These are phyloP conservation scores for Aspergillus brunneoviolaceus DNA, from an alignment of 2,329 filamentous ascomycete genomes.

Conservation along the genomic window DNA sequence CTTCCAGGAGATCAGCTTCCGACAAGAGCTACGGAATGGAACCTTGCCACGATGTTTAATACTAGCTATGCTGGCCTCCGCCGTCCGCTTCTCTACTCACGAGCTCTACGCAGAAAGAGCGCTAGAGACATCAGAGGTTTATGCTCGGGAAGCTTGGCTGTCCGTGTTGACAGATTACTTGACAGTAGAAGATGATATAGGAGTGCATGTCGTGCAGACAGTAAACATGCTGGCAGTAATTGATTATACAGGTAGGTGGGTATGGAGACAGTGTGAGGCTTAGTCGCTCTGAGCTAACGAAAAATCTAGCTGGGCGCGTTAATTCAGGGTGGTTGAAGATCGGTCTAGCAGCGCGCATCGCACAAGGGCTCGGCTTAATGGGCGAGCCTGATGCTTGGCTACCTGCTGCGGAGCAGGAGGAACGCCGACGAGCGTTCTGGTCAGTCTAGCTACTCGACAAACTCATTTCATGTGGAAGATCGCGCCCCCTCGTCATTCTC, in stretches of 20 bases:
- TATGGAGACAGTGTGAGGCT: too few relatives aligned
- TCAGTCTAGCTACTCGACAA: conserved; percentile 33
- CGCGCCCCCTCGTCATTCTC: conserved; percentile 21
- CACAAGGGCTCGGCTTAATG: conserved; percentile 43
- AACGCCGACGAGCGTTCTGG: conserved; percentile 31
- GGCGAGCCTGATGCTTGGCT: conserved; percentile 20
- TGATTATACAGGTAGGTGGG: too few relatives aligned
- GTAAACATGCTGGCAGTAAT: conserved; percentile 34
- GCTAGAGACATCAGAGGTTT: conserved; percentile 26
- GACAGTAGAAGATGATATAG: conserved; percentile 30
- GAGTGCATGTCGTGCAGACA: conserved; percentile 39
- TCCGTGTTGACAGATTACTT: conserved; percentile 37
- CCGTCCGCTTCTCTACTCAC: conserved; percentile 31
- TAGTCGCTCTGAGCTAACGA: not conserved
- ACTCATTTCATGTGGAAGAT: conserved; percentile 29
- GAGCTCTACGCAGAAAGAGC: conserved; percentile 27
- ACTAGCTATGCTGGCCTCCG: conserved; percentile 33
- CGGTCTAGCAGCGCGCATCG: conserved; percentile 59
- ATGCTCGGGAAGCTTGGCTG: conserved; percentile 36
- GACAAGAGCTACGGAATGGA: conserved; percentile 25
- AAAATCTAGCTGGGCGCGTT: conserved; percentile 28
- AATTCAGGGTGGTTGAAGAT: conserved; percentile 41
- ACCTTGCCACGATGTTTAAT: conserved; percentile 32
- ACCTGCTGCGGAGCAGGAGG: conserved; percentile 27
- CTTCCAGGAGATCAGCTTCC: conserved; percentile 38